A percentile compares a stretch with the other conserved stretches of the same genome.
phyloP scores from a whole-genome alignment of 2,329 filamentous ascomycete species.

The Diplodia intermedia region DNA sequence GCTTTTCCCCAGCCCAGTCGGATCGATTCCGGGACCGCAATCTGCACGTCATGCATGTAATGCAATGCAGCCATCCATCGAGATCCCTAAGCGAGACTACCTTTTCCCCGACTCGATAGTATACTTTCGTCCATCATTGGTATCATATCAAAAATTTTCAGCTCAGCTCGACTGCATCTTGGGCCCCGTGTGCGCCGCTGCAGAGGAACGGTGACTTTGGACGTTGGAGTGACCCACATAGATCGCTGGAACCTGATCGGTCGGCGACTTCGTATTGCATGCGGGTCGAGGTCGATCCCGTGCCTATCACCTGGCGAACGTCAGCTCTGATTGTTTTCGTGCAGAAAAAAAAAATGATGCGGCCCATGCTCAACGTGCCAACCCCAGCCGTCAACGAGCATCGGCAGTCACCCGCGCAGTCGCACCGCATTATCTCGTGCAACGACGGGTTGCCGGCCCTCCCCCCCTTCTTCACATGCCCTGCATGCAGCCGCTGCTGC shows the following conservation, averaged over 20 bases:
- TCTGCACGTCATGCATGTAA: slow-evolving; percentile 28
- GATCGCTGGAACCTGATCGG: background rate
- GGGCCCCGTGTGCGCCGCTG: background rate
- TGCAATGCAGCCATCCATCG: slow-evolving; percentile 29
- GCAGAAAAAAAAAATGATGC: background rate
- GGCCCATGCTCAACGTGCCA: background rate
- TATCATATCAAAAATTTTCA: background rate
- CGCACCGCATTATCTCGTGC: slow-evolving; percentile 20
- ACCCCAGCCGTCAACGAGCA: background rate
- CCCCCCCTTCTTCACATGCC: slow-evolving; percentile 4
- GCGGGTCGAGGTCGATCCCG: slow-evolving; percentile 2
- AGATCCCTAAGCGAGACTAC: slow-evolving; percentile 22
- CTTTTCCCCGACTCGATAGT: slow-evolving; percentile 20
- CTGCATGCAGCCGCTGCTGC: background rate
- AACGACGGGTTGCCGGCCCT: slow-evolving; percentile 4
- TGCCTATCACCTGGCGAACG: background rate
- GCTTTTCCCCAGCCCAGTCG: slow-evolving; percentile 25
- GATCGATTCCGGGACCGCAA: slow-evolving; percentile 23
- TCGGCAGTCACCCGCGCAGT: background rate
- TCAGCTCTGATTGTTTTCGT: slow-evolving; percentile 7
- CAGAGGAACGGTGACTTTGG: background rate
- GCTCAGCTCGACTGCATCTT: background rate
- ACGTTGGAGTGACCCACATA: background rate
- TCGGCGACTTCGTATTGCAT: slow-evolving; percentile 10
- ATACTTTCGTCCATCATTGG: slow-evolving; percentile 12